Evolutionary conservation across 768 basidiomycete species (phyloP).

Genomic region (Lactarius indigo): DNA sequence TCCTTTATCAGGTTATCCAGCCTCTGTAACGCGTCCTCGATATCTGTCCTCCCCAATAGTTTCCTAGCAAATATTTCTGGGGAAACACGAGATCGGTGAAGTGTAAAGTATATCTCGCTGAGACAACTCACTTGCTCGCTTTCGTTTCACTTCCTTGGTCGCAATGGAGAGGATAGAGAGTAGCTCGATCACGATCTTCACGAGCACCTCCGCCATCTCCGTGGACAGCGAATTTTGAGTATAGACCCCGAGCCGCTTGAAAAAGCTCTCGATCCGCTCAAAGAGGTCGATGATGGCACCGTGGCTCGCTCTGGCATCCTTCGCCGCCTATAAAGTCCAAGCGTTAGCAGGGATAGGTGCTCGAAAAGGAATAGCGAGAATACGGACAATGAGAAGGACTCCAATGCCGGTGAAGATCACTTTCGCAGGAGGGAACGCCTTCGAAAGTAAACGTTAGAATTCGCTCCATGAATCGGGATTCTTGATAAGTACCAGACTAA

Average conservation of each 20-base stretch:
- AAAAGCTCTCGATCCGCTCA: neutral
- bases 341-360: neutral
- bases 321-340: too few species aligned
- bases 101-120: neutral
- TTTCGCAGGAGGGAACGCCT: neutral
- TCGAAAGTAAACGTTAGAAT: too few species aligned
- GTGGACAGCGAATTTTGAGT: neutral
- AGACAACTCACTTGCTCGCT: neutral
- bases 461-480: too few species aligned
- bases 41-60: too few species aligned
- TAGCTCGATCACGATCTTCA: neutral
- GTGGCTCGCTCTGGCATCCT: too few species aligned
- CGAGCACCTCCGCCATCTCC: neutral
- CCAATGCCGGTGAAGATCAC: neutral
- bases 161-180: neutral
- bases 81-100: neutral
- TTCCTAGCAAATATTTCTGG: too few species aligned
- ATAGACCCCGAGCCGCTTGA: neutral
- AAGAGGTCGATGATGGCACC: neutral
- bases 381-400: neutral
- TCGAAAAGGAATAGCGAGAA: neutral
- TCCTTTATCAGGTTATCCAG: too few species aligned
- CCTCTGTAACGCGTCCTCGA: too few species aligned
- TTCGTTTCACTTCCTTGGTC: neutral
- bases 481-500: too few species aligned